Evolutionary conservation across 2,329 filamentous ascomycete genomes (phyloP).

Genomic region (Reticulascus tulasneorum): DNA sequence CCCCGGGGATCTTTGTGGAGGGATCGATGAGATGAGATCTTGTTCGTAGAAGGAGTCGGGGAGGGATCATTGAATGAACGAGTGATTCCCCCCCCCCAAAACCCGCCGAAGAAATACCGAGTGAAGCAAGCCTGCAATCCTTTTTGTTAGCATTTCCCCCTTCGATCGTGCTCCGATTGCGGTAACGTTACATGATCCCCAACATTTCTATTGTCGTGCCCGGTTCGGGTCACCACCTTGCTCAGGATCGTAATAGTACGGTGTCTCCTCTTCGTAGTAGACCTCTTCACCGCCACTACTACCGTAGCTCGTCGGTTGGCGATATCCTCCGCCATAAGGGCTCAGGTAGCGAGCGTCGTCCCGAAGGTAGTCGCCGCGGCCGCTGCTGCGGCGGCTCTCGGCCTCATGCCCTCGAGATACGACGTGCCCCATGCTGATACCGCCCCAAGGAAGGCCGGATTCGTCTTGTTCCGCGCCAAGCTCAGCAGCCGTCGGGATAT

Average conservation of each 20-base stretch:
- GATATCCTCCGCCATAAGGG: conserved; percentile 18
- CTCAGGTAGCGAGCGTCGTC: conserved; percentile 28
- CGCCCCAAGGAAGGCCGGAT: conserved; percentile 70
- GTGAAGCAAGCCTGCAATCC: too few relatives aligned
- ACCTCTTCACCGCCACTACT: conserved; percentile 28
- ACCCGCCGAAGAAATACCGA: too few relatives aligned
- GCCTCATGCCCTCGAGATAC: conserved; percentile 47
- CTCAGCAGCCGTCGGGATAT: conserved; percentile 54
- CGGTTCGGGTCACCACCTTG: conserved; percentile 6
- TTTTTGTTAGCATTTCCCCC: too few relatives aligned
- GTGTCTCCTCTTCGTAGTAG: conserved; percentile 24
- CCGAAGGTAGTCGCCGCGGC: conserved; percentile 29
- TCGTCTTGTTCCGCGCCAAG: conserved; percentile 49
- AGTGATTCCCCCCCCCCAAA: too few relatives aligned
- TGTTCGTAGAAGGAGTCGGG: too few relatives aligned
- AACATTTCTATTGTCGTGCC: too few relatives aligned
- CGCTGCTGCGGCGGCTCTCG: conserved; percentile 39
- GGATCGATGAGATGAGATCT: too few relatives aligned
- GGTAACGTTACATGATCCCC: too few relatives aligned
- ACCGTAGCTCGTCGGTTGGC: conserved; percentile 27
- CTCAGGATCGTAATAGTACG: conserved; percentile 16
- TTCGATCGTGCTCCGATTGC: too few relatives aligned
- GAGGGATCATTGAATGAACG: too few relatives aligned
- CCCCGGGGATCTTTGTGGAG: too few relatives aligned
- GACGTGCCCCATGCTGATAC: conserved; percentile 57